Evolutionary conservation across 371 early-diverging fungal genomes (phyloP), one percentile per base, ranked within the genome.

Genomic region (Apophysomyces variabilis): DNA sequence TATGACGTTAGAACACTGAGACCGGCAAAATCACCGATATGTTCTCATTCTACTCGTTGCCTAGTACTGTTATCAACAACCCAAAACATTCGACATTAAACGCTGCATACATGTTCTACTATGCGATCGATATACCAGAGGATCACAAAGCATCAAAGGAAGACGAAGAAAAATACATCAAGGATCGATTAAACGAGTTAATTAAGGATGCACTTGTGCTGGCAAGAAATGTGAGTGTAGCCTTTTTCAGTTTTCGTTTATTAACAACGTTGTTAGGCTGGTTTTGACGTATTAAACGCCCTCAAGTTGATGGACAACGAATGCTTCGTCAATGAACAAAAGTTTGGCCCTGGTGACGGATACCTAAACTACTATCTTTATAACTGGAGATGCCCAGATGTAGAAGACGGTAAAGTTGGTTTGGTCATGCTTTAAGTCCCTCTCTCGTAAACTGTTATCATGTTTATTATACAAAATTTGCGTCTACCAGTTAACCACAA

Each of bases 311-410:
- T 94, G 90, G 93, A 95, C 62, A 96, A 96, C 80, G 66, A 75
- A 0, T 59, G 77, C 65, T 90, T 93, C 68, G 78, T 93, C 1
- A 85, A 91, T 0, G 90, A 93, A 26, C 89, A 95, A 60, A 92
- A 92, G 75, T 99, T 98, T 75, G 94, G 93, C 38, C 84, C 87
- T 35, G 99, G 99, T 45, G 97, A 98, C 70, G 99, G 99, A 5
- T 79, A 83, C 66, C 82, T 99, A 64, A 91, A 97, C 77, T 99
- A 92, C 73, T 99, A 99, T 73, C 74, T 98, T 68, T 99, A 94
- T 83, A 99, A 99, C 82, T 99, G 94, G 89, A 82, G 85, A 66
- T 91, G 93, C 60, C 87, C 87, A 61, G 84, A 84, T 39, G 73
- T 96, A 16, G 75, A 76, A 16, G 71, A 83, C 37, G 72, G 82